These are phyloP conservation scores for Lentinula sp. DNA, from an alignment of 768 basidiomycete genomes.

Conservation along the genomic window DNA sequence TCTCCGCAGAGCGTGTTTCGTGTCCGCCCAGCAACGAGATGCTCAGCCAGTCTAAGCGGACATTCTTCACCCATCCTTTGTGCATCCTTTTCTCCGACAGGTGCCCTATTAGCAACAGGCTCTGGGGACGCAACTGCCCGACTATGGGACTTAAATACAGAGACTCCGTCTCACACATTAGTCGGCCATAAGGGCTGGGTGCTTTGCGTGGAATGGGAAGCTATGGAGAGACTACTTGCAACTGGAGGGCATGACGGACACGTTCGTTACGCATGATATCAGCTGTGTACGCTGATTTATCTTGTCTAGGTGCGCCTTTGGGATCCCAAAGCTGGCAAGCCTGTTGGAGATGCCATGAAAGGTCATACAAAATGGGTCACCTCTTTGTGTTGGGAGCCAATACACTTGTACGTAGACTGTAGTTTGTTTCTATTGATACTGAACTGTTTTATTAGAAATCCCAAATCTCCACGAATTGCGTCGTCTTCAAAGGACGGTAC, in stretches of 20 bases:
- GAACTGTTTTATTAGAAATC: constrained; percentile 47
- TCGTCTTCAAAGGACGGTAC: constrained; percentile 96
- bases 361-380: constrained; percentile 98
- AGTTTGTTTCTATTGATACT: background rate
- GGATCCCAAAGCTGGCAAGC: constrained; percentile 90
- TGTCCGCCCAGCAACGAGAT: constrained; percentile 89
- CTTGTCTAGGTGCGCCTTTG: constrained; percentile 66
- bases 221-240: constrained; percentile 82
- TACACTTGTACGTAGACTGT: constrained; percentile 65
- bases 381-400: constrained; percentile 92
- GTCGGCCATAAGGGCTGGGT: constrained; percentile 95
- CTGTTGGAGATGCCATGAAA: constrained; percentile 81
- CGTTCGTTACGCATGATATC: constrained; percentile 33
- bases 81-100: constrained; percentile 93
- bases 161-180: constrained; percentile 84
- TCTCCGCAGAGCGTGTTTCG: constrained; percentile 95
- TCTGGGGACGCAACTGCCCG: constrained; percentile 92
- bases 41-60: constrained; percentile 87
- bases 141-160: constrained; percentile 91
- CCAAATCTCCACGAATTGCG: constrained; percentile 75
- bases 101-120: constrained; percentile 86
- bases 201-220: constrained; percentile 96
- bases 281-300: background rate
- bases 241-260: constrained; percentile 95
- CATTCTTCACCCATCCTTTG: constrained; percentile 93